Evolutionary conservation across 2,329 filamentous ascomycete species (phyloP).

Genomic region (Penicillium sp.): DNA sequence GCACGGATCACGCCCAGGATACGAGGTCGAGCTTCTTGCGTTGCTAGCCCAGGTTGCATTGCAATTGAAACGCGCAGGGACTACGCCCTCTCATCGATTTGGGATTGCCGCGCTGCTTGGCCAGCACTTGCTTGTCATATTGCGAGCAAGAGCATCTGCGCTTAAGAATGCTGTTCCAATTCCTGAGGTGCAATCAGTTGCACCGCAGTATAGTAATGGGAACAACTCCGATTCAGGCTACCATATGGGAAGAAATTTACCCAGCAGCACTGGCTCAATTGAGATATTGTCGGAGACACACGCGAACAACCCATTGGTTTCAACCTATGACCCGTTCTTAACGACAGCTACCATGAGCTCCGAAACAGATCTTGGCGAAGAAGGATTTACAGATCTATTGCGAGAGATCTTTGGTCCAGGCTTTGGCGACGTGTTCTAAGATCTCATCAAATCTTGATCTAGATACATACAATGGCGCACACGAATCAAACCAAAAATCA

Average conservation of each 20-base stretch:
- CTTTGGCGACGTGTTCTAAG: constrained; percentile 29
- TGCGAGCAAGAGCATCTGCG: constrained; percentile 30
- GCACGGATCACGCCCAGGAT: constrained; percentile 25
- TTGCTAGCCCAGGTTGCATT: constrained; percentile 36
- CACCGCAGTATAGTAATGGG: not conserved
- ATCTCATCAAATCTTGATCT: not conserved
- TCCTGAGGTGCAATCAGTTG: not conserved
- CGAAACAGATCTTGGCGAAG: constrained; percentile 23
- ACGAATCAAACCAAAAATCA: not conserved
- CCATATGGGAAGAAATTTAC: not conserved
- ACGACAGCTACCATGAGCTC: constrained; percentile 20
- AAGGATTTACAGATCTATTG: constrained; percentile 34
- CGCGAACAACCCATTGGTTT: constrained; percentile 13
- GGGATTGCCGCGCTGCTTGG: constrained; percentile 40
- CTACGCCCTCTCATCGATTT: constrained; percentile 37
- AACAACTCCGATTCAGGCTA: not conserved
- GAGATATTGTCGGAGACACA: not conserved
- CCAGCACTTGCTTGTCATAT: constrained; percentile 37
- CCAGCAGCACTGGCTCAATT: not conserved
- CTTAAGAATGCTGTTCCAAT: constrained; percentile 6
- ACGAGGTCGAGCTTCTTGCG: constrained; percentile 36
- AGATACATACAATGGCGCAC: not conserved
- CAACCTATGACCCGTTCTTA: constrained; percentile 33
- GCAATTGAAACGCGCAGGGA: constrained; percentile 36
- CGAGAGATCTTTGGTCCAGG: constrained; percentile 38